Evolutionary conservation across 1,139 yeast species (phyloP).

Genomic region (Geotrichum reessii): DNA sequence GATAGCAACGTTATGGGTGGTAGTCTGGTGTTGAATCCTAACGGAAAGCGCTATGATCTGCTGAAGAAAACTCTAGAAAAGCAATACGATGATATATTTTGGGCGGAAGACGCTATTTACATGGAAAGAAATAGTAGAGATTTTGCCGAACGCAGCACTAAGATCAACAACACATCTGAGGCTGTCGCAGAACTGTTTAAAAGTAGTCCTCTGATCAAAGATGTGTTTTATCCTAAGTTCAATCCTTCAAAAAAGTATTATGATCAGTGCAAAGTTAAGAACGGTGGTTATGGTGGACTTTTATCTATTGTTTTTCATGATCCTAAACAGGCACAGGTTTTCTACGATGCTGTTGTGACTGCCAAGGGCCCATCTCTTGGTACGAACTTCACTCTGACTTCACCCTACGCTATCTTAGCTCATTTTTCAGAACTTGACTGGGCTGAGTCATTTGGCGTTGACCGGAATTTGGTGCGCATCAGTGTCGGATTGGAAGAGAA

Average conservation of each 20-base stretch:
- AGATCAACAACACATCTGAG: conserved; percentile 64
- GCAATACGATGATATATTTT: conserved; percentile 67
- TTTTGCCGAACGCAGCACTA: conserved; percentile 61
- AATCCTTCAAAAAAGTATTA: conserved; percentile 54
- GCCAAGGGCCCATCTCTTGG: conserved; percentile 95
- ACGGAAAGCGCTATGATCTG: conserved; percentile 46
- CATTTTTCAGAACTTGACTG: conserved; percentile 82
- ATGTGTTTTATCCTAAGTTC: conserved; percentile 66
- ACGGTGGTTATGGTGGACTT: conserved; percentile 92
- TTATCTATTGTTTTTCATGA: conserved; percentile 69
- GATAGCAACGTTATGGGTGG: conserved; percentile 97
- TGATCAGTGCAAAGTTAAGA: conserved; percentile 56
- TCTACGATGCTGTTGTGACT: conserved; percentile 67
- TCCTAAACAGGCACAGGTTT: conserved; percentile 59
- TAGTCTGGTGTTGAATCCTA: conserved; percentile 70
- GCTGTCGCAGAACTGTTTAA: conserved; percentile 41
- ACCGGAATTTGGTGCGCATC: conserved; percentile 68
- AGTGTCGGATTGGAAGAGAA: conserved; percentile 66
- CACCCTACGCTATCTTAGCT: conserved; percentile 87
- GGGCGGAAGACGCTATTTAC: conserved; percentile 93
- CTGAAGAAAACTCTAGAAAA: conserved; percentile 49
- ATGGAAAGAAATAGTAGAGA: conserved; percentile 92
- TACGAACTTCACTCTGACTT: conserved; percentile 84
- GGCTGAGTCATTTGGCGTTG: conserved; percentile 80
- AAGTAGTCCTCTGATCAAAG: conserved; percentile 42